Evolutionary conservation across 352 stramenopile genomes (phyloP).

Genomic region (Pythium folliculosum): DNA sequence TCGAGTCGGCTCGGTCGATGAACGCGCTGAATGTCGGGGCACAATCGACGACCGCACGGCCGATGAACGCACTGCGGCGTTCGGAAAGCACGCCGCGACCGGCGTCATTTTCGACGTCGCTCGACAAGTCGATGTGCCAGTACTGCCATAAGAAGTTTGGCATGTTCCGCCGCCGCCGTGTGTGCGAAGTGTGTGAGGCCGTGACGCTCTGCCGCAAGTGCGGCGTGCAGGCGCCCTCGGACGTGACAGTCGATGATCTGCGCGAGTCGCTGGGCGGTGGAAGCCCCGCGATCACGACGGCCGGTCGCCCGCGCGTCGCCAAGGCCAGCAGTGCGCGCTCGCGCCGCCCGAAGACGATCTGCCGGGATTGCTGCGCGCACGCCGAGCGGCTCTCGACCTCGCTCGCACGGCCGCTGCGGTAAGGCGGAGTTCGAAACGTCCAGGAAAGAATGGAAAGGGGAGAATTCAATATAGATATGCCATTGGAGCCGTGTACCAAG

Average conservation of each 20-base stretch:
- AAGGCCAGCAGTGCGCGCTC: constrained; percentile 25
- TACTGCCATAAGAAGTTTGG: constrained; percentile 66
- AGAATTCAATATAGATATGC: too few species aligned
- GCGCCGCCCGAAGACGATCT: constrained; percentile 37
- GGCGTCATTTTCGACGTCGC: constrained; percentile 11
- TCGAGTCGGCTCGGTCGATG: constrained; percentile 5
- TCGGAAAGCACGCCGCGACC: background rate
- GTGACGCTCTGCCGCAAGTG: constrained; percentile 62
- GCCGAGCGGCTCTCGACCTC: constrained; percentile 50
- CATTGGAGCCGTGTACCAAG: too few species aligned
- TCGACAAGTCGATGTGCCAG: constrained; percentile 33
- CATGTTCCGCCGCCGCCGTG: constrained; percentile 52
- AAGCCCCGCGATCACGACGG: background rate
- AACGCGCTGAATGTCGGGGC: background rate
- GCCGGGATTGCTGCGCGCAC: constrained; percentile 41
- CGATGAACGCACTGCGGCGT: background rate
- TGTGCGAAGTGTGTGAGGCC: constrained; percentile 62
- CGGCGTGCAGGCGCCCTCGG: constrained; percentile 44
- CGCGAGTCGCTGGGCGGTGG: constrained; percentile 30
- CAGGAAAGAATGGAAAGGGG: background rate
- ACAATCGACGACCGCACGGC: background rate
- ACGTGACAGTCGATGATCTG: constrained; percentile 39
- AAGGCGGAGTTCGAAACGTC: background rate
- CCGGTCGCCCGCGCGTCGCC: background rate
- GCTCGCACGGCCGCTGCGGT: constrained; percentile 8